These are phyloP conservation scores for Amborella trichopoda DNA, from an alignment of 164 flowering plant species.

Conservation along the genomic window DNA sequence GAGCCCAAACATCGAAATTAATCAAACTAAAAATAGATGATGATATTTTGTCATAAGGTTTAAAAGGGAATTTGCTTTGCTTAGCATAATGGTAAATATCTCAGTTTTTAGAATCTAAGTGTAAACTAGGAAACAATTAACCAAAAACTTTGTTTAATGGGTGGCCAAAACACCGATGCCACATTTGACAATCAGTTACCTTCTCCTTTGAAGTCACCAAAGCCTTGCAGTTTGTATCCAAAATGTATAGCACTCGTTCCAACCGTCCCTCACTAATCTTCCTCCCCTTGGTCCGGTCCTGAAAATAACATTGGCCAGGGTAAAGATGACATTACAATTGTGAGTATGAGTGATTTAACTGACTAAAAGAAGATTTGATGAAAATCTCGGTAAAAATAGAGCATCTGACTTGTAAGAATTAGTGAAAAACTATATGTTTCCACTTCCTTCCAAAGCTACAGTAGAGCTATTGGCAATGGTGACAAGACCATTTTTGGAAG, in stretches of 20 bases:
- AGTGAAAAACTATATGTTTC: not conserved
- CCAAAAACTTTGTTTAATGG: not conserved
- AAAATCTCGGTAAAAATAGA: not conserved
- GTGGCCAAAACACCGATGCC: conserved; percentile 1
- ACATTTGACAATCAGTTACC: not conserved
- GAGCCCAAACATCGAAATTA: not conserved
- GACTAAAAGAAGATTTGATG: not conserved
- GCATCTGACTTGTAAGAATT: not conserved
- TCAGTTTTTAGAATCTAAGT: not conserved
- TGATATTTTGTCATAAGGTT: not conserved
- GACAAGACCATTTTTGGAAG: not conserved
- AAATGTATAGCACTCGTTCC: not conserved
- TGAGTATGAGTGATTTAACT: not conserved
- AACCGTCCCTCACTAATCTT: not conserved
- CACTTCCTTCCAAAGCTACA: not conserved
- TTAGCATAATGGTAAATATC: not conserved
- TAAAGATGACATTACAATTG: not conserved
- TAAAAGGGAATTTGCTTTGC: not conserved
- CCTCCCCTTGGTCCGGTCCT: not conserved
- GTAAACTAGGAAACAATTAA: not conserved
- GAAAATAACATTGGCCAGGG: not conserved
- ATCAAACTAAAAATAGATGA: not conserved
- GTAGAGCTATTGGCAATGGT: not conserved
- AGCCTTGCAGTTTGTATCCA: not conserved
- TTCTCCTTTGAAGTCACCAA: not conserved